Percentiles rank a stretch among this genome's conserved stretches.
phyloP scores from a whole-genome alignment of 2,329 filamentous ascomycete species.

The Juglanconis oblonga region DNA sequence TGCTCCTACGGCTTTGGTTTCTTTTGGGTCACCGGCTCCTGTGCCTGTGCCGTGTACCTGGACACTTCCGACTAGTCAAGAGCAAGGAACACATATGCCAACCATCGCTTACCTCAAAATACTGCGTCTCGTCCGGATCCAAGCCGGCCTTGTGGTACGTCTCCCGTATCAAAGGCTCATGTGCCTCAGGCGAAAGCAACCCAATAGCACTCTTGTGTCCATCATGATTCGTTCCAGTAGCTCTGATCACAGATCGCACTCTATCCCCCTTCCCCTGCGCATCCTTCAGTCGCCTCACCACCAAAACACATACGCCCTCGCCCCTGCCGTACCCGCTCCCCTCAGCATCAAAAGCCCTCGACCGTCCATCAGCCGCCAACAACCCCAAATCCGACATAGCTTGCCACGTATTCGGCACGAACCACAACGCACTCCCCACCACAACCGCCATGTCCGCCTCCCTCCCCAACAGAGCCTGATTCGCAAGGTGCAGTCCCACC shows the following conservation, averaged over 20 bases:
- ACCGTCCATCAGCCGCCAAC: conserved; percentile 34
- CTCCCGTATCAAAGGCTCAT: conserved; percentile 33
- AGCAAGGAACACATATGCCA: too few species aligned
- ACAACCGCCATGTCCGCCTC: conserved; percentile 30
- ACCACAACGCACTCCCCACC: conserved; percentile 31
- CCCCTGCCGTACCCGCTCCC: conserved; percentile 52
- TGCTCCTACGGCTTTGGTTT: conserved; percentile 14
- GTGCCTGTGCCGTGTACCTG: not conserved
- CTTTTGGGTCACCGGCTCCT: conserved; percentile 30
- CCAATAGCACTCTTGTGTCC: conserved; percentile 37
- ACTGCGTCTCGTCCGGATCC: conserved; percentile 24
- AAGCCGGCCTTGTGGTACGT: conserved; percentile 16
- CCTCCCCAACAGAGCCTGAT: conserved; percentile 28
- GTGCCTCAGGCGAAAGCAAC: conserved; percentile 46
- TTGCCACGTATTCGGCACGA: conserved; percentile 32
- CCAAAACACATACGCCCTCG: conserved; percentile 40
- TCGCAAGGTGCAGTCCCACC: conserved; percentile 38
- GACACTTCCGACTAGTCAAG: too few species aligned
- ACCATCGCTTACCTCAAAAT: not conserved
- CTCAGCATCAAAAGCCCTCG: conserved; percentile 39
- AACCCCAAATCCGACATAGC: conserved; percentile 33
- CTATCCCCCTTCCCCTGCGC: conserved; percentile 41
- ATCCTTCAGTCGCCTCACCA: conserved; percentile 41
- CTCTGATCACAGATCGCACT: conserved; percentile 32
- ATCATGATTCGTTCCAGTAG: conserved; percentile 35